Conservation (phyloP, 2,329 filamentous ascomycete species). For the Ophiognomonia clavigignenti-juglandacearum region DNA sequence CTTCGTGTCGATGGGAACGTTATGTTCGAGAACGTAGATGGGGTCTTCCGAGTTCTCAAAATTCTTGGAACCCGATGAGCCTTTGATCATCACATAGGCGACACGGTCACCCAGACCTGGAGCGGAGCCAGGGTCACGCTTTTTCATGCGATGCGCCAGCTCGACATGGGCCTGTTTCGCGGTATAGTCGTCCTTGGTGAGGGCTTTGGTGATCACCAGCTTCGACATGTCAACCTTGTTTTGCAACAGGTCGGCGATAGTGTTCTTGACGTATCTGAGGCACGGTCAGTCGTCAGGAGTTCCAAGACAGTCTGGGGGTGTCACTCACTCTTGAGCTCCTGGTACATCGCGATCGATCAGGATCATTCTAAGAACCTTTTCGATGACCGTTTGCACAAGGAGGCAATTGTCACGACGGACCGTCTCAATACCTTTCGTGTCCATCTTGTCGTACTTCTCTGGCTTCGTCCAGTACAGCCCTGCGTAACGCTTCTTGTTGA, state of each 20-base stretch:
- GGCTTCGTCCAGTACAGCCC: constrained; percentile 97
- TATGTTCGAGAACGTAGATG: constrained; percentile 95
- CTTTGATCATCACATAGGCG: constrained; percentile 96
- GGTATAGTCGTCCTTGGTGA: constrained; percentile 84
- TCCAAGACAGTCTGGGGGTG: too few relatives aligned
- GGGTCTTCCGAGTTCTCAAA: constrained; percentile 97
- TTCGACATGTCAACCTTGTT: constrained; percentile 99
- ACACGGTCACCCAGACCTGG: constrained; percentile 92
- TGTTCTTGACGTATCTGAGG: constrained; percentile 86
- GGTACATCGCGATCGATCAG: constrained; percentile 87
- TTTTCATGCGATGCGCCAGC: constrained; percentile 92
- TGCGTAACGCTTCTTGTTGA: constrained; percentile 99
- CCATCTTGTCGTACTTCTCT: constrained; percentile 98
- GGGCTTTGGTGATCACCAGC: constrained; percentile 95
- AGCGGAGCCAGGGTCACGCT: constrained; percentile 91
- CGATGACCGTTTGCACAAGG: constrained; percentile 93
- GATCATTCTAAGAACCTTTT: constrained; percentile 93
- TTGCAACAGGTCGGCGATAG: constrained; percentile 88
- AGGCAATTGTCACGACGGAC: constrained; percentile 95
- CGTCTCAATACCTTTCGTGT: constrained; percentile 98
- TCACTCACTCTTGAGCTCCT: constrained; percentile 83
- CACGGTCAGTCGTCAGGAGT: constrained; percentile 21
- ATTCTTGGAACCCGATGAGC: constrained; percentile 82
- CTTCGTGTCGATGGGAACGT: constrained; percentile 94
- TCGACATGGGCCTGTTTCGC: constrained; percentile 95